Evolutionary conservation across 1,284 basidiomycete species (phyloP), one percentile per base, ranked within the genome.

Genomic region (Phylloboletellus chloephorus): DNA sequence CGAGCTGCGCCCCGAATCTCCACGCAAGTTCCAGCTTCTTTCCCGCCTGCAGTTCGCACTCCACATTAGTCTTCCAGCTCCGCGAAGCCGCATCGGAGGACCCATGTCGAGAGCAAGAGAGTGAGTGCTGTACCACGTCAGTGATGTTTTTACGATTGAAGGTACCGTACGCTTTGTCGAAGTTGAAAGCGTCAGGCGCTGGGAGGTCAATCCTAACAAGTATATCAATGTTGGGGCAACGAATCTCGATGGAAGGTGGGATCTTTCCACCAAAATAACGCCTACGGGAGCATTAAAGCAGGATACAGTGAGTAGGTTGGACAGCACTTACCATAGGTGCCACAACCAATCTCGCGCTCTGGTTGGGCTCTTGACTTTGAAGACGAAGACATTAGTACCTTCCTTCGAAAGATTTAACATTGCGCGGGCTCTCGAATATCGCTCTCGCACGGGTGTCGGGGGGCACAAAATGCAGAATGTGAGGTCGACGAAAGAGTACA

Each of bases 291-390:
- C 30, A 37, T 25, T 34, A 43, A 39, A 6, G 42, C 24, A 44
- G 36, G 13, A 23, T 19, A 23, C 31, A 37, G 26, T 4, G 9
- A 30, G 17, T 32, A 17, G 38, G 8, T 12, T 3, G 22, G 31
- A 38, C 7, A 23, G 21, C 39, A 52, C 68, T 38, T 48, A 82
- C 84, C 87, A 87, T 33, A 92, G 63, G 44, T 78, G 73, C 88
- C 88, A 92, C 32, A 79, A 67, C 90, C 89, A 93, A 58, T 93
- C 89, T 20, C 73, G 68, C 2, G 82, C 82, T 37, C 85, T 69
- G 10, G 82, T 78, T 10, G 83, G 75, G 45, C 74, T 78, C 64
- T 81, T 86, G 21, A 66, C 59, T 54, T 90, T 88, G 61, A 89
- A 87, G 16, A 92, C 67, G 51, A 88, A 88, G 10, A 91, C 74